Evolutionary conservation across 345 rosid species (phyloP), one percentile per base, ranked within the genome.

Genomic region (Linum trigynum): DNA sequence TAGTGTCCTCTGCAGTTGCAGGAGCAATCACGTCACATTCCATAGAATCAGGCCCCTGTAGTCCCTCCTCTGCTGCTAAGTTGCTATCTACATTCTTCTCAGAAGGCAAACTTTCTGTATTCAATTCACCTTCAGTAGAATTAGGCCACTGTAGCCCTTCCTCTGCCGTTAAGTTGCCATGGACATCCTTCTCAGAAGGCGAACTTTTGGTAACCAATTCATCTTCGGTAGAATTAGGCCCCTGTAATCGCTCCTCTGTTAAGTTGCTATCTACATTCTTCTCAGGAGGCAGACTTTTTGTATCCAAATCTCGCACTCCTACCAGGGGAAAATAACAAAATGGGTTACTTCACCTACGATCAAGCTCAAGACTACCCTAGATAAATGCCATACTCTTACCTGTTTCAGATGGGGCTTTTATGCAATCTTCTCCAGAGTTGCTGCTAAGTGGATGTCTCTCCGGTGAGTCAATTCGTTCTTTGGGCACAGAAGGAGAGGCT

Each of bases 51-150:
- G 40, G 39, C 39, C 38, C 38, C 60, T 61, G 45, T 5, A 39
- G 58, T 23, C 32, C 32, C 62, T 66, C 66, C 48, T 62, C 68
- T 43, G 40, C 35, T 39, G 56, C 63, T 2, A 56, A 62, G 51
- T 59, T 17, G 56, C 41, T 57, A 38, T 12, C 14, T 62, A 41
- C 61, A 37, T 32, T 48, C 38, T 57, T 45, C 15, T 39, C 67
- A 12, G 62, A 55, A 3, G 23, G 0, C 41, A 23, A 37, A 38
- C 40, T 63, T 60, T 23, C 62, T 64, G 35, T 16, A 37, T 39
- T 32, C 63, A 61, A 36, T 35, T 43, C 36, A 12, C 61, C 51
- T 37, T 63, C 56, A n/a, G 59, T 65, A 51, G 32, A 38, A 32
- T 10, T 61, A 64, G 40, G 39, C 39, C 38, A 17, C 60, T 61